Percentiles rank a stretch among this genome's conserved stretches.
These are phyloP conservation scores for Botrytis paeoniae DNA, from an alignment of 2,329 filamentous ascomycete genomes.

Conservation along the genomic window DNA sequence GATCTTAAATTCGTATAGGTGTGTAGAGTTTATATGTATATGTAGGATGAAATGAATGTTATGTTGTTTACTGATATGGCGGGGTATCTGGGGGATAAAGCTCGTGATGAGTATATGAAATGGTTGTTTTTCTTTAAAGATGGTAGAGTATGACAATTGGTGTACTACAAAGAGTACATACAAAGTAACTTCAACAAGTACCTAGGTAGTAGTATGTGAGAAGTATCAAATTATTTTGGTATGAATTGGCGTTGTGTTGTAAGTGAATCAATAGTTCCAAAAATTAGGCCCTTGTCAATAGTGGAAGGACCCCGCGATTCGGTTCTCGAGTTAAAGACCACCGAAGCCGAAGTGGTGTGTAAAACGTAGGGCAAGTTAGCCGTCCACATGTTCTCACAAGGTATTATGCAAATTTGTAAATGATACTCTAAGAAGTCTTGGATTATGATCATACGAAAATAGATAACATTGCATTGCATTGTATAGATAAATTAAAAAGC, in stretches of 20 bases:
- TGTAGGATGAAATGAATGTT: neutral
- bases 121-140: neutral
- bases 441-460: neutral
- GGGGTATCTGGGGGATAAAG: neutral
- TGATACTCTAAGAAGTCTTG: neutral
- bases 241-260: neutral
- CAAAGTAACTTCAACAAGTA: neutral
- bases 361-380: conserved; percentile 13
- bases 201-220: neutral
- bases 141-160: neutral
- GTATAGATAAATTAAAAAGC: neutral
- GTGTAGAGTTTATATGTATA: neutral
- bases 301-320: conserved; percentile 28
- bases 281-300: neutral
- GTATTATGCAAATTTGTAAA: neutral
- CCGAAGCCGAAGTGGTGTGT: conserved; percentile 20
- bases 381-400: neutral
- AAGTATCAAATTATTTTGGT: neutral
- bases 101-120: neutral
- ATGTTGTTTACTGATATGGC: neutral
- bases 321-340: conserved; percentile 21
- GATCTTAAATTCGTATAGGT: neutral
- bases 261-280: neutral
- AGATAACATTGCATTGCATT: neutral
- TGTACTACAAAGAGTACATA: neutral